phyloP scores from a whole-genome alignment of 2,329 filamentous ascomycete species.

The Fusarium chuoi region DNA sequence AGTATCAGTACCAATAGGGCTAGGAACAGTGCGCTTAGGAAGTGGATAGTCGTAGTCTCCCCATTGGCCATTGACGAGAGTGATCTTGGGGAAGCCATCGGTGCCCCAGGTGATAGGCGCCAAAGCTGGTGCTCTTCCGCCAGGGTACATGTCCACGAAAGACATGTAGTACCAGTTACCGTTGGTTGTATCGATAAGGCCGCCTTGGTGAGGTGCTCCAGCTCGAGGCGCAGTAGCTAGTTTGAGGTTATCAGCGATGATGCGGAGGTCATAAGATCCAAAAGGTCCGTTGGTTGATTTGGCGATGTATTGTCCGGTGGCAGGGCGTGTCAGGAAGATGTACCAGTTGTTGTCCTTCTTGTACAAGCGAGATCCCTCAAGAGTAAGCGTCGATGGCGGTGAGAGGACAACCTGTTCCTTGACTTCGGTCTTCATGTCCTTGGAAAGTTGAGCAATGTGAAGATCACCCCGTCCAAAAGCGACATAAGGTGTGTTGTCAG shows the following conservation, averaged over 20 bases:
- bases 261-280: slow-evolving; percentile 60
- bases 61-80: background rate
- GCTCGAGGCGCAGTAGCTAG: slow-evolving; percentile 53
- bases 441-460: slow-evolving; percentile 60
- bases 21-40: background rate
- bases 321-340: slow-evolving; percentile 60
- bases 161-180: slow-evolving; percentile 68
- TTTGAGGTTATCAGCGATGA: slow-evolving; percentile 52
- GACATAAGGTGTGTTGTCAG: slow-evolving; percentile 67
- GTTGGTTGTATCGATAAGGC: slow-evolving; percentile 61
- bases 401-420: slow-evolving; percentile 7
- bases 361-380: slow-evolving; percentile 66
- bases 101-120: slow-evolving; percentile 56
- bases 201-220: slow-evolving; percentile 64
- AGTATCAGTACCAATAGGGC: background rate
- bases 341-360: slow-evolving; percentile 65
- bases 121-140: slow-evolving; percentile 65
- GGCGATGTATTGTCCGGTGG: slow-evolving; percentile 58
- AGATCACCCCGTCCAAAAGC: slow-evolving; percentile 61
- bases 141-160: slow-evolving; percentile 65
- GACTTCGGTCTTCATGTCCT: slow-evolving; percentile 45
- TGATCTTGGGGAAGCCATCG: background rate
- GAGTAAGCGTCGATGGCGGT: slow-evolving; percentile 3
- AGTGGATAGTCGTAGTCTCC: slow-evolving; percentile 15
- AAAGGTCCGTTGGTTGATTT: slow-evolving; percentile 55